These are phyloP conservation scores for Aspergillus nanangensis DNA, from an alignment of 495 filamentous ascomycete species.

Conservation along the genomic window DNA sequence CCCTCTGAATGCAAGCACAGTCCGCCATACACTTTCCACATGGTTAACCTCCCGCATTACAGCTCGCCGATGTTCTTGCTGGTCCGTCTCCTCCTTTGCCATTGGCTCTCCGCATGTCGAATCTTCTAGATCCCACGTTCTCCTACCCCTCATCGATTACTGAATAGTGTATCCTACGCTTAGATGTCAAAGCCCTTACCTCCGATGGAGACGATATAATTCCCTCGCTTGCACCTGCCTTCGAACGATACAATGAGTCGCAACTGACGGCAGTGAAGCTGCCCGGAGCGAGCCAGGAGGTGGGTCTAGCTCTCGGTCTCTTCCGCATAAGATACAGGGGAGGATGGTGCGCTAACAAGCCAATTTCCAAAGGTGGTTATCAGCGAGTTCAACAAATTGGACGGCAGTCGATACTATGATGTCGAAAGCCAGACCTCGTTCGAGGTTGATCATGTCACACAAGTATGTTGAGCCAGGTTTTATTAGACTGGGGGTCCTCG, in stretches of 20 bases:
- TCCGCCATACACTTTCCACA: not conserved
- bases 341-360: constrained; percentile 5
- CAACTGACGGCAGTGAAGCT: constrained; percentile 87
- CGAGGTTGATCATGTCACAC: constrained; percentile 77
- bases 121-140: not conserved
- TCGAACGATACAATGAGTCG: constrained; percentile 93
- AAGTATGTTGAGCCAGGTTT: constrained; percentile 41
- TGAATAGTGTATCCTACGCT: constrained; percentile 5
- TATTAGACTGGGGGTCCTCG: too few relatives aligned
- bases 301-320: constrained; percentile 24
- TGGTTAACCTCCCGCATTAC: not conserved
- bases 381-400: constrained; percentile 78
- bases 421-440: constrained; percentile 82
- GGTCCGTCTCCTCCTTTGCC: constrained; percentile 49
- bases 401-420: constrained; percentile 81
- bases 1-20: too few relatives aligned
- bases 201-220: constrained; percentile 64
- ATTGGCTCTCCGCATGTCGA: not conserved
- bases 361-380: constrained; percentile 62
- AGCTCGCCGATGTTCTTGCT: constrained; percentile 88
- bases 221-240: constrained; percentile 70
- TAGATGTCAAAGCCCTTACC: constrained; percentile 87
- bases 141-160: not conserved
- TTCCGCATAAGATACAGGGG: not conserved
- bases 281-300: constrained; percentile 74